Conservation (phyloP, 108 stramenopile species). For the Craspedostauros australis region DNA sequence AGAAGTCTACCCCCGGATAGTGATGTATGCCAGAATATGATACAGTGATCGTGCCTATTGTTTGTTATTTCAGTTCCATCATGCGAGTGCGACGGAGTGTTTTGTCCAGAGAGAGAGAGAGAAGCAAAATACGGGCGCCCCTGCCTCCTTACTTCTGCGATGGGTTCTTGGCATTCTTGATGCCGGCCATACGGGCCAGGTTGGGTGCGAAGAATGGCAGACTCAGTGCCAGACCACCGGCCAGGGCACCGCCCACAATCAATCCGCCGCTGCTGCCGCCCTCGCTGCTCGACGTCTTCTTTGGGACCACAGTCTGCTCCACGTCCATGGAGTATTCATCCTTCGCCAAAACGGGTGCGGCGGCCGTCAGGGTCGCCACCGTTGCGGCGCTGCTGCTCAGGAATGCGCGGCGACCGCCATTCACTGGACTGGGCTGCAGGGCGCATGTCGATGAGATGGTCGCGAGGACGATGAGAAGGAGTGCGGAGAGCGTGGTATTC, state of each 20-base stretch:
- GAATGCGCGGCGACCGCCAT: slow-evolving; percentile 8
- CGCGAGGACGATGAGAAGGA: too few relatives aligned
- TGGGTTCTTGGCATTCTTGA: slow-evolving; percentile 24
- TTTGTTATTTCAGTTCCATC: too few relatives aligned
- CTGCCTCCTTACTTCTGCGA: too few relatives aligned
- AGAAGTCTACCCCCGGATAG: too few relatives aligned
- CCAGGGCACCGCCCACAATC: slow-evolving; percentile 12
- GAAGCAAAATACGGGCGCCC: too few relatives aligned
- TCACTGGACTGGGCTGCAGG: too few relatives aligned
- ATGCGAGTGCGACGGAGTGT: too few relatives aligned
- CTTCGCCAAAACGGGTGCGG: slow-evolving; percentile 1
- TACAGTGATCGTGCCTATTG: too few relatives aligned
- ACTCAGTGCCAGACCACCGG: slow-evolving; percentile 12
- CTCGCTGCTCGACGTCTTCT: not conserved
- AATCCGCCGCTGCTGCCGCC: not conserved
- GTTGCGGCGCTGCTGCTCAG: slow-evolving; percentile 7
- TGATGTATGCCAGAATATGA: too few relatives aligned
- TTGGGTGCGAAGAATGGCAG: slow-evolving; percentile 17
- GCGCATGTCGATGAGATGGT: too few relatives aligned
- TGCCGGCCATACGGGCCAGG: slow-evolving; percentile 9
- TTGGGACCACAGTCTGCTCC: not conserved
- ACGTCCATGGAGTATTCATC: slow-evolving; percentile 3
- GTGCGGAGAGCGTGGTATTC: too few relatives aligned
- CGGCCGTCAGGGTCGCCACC: not conserved
- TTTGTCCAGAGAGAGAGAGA: too few relatives aligned